A percentile compares a stretch with the other conserved stretches of the same genome.
Conservation (phyloP, 352 stramenopile genomes). For the Plasmopara halstedii region DNA sequence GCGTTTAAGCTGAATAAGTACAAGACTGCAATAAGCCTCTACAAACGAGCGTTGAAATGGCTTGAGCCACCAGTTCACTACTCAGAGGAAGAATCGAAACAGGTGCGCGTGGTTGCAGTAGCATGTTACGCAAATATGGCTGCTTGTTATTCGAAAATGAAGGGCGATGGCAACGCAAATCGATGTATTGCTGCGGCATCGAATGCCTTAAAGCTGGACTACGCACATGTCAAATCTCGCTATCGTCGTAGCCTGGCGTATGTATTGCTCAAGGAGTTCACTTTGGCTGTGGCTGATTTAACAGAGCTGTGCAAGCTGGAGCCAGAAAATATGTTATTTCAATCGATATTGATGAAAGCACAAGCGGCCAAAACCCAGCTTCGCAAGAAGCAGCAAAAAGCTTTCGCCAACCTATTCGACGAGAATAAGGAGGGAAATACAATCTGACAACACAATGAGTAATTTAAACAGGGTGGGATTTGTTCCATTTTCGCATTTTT, state of each 20-base stretch:
- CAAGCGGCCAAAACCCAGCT: slow-evolving; percentile 26
- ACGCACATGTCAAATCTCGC: slow-evolving; percentile 48
- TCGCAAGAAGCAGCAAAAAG: slow-evolving; percentile 31
- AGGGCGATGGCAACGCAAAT: slow-evolving; percentile 16
- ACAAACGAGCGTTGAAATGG: slow-evolving; percentile 47
- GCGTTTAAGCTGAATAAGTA: slow-evolving; percentile 38
- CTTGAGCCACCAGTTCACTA: slow-evolving; percentile 42
- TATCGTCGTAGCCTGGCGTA: slow-evolving; percentile 63
- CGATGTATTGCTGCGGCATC: slow-evolving; percentile 45
- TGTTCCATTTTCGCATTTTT: slow-evolving; percentile 33
- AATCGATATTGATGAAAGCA: slow-evolving; percentile 23
- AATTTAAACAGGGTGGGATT: slow-evolving; percentile 61
- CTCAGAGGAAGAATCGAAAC: slow-evolving; percentile 23
- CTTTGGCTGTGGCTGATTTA: slow-evolving; percentile 48
- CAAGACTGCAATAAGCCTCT: slow-evolving; percentile 26
- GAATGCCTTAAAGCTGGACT: slow-evolving; percentile 33
- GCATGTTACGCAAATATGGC: slow-evolving; percentile 57
- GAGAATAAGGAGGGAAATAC: no score
- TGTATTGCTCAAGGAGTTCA: slow-evolving; percentile 44
- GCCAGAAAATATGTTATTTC: slow-evolving; percentile 38
- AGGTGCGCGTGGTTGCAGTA: slow-evolving; percentile 27
- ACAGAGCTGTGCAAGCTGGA: slow-evolving; percentile 25
- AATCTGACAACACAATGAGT: slow-evolving; percentile 13
- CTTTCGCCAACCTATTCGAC: slow-evolving; percentile 33
- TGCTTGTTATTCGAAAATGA: slow-evolving; percentile 49